Base-by-base conservation (phyloP, 768 basidiomycete species). In the Amanita inopinata region DNA sequence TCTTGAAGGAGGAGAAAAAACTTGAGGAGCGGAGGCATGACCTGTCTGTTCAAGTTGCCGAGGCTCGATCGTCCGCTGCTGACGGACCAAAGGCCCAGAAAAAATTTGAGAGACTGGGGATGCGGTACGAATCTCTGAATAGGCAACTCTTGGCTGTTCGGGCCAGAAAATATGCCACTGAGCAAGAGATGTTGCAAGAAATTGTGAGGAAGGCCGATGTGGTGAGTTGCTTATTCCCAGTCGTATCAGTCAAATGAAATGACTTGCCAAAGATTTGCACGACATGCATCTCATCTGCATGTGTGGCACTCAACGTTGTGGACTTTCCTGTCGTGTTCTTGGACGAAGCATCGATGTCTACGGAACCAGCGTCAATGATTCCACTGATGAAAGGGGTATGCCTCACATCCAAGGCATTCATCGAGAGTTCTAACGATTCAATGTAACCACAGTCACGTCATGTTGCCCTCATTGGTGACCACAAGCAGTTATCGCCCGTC, bases 331-430 rank as follows among this genome's bases (percentile, higher is more conserved):
- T 94, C 23, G 91, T 96, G 1, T 92, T 94, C 53, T 62, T 96
- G 10, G 93, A 97, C 55, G 92, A 97, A 60, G 93, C 93, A 1
- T 89, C 87, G 5, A 94, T 96, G 90, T 90, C 87, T 23, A 94
- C 91, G 2, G 92, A 97, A 61, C 90, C 92, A 8, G 82, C 89
- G 17, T 85, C 89, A 14, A 65, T 94, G 43, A 83, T 97, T 51
- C 89, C 92, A 0, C 64, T 97, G 32, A 94, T 90, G 84, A 91
- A 87, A 74, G 92, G 92, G 7, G 87, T 90, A 65, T 44, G 85
- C 77, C 1, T 2, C 3, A 6, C 5, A n/a, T 12, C 10, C 12
- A 24, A 30, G n/a, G 9, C 18, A 22, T 18, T 20, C 8, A 8
- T 40, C 31, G 9, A 15, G 10, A 35, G 6, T 6, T 27, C 7